Base-by-base conservation (phyloP, 2,329 filamentous ascomycete genomes). In the Orbilia brochopaga region DNA sequence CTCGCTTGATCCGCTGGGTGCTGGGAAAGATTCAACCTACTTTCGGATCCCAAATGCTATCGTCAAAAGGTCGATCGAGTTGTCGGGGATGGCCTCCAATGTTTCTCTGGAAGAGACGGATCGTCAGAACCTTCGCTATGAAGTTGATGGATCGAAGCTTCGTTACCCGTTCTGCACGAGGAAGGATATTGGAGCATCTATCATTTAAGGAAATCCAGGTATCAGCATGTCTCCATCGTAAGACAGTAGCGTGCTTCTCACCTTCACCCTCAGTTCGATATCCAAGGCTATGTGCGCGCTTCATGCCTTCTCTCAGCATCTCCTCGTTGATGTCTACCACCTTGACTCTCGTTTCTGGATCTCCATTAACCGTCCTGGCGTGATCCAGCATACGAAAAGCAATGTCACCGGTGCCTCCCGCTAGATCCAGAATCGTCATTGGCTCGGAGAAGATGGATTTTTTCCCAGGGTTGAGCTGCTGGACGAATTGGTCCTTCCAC, bases 11-110 rank as follows among this genome's bases (percentile, higher is more conserved):
- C 8, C 27, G 8, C 8, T 32, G 27, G 8, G 8, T 3, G 8
- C 27, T 32, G 27, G 19, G 1, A 23, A 46, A 55, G n/a, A 15
- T 37, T 32, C 37, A 46, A 56, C 66, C 17, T 42, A 73, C 69
- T 99, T 99, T 57, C 94, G 86, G 79, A 99, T 97, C 32, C 94
- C 94, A 78, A 99, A 99, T 0, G 93, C 92, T 1, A 99, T 94
- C 0, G 94, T 99, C 82, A 99, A 99, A 3, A 99, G 84, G 79
- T 99, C 94, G 62, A 97, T 84, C n/a, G 85, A 89, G 78, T 85
- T 83, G 76, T 86, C 83, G 1, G 88, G 83, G 62, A 97, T 85
- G 10, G 61, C 69, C 30, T 73, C 69, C 42, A 73, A 44, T 30
- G 61, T 67, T 67, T 73, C 69, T 56, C 69, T 73, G 42, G 32